phyloP scores from a whole-genome alignment of 192 early-diverging fungal genomes.

The Chytriomyces sp. region DNA sequence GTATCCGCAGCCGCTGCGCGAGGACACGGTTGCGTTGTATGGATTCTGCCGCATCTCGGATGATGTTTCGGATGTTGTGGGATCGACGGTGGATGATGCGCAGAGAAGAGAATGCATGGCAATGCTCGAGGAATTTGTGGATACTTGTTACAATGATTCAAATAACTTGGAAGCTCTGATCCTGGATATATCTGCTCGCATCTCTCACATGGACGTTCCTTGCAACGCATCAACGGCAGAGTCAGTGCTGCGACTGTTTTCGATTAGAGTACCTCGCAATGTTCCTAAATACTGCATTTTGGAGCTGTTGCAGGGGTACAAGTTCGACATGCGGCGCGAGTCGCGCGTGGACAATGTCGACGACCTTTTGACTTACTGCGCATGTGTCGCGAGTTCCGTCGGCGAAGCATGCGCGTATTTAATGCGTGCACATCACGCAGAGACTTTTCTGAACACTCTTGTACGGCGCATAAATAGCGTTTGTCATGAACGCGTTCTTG shows the following conservation, averaged over 20 bases:
- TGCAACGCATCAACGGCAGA: background rate
- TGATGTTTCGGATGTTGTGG: conserved; percentile 39
- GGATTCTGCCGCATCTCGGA: conserved; percentile 46
- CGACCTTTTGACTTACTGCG: conserved; percentile 35
- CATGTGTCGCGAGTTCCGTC: conserved; percentile 40
- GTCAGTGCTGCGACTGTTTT: conserved; percentile 30
- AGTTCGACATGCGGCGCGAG: conserved; percentile 22
- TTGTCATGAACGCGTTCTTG: background rate
- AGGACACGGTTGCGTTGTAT: conserved; percentile 40
- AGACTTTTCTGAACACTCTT: background rate
- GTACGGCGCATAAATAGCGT: background rate
- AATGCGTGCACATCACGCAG: conserved; percentile 28
- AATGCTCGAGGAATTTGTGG: conserved; percentile 17
- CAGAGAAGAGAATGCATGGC: background rate
- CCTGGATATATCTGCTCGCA: background rate
- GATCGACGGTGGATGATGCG: background rate
- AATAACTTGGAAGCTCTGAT: background rate
- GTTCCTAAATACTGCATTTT: conserved; percentile 30
- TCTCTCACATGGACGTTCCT: background rate
- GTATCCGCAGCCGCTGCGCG: conserved; percentile 33
- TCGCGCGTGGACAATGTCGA: conserved; percentile 20
- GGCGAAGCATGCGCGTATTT: conserved; percentile 40
- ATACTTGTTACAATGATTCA: conserved; percentile 2
- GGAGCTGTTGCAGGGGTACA: conserved; percentile 35
- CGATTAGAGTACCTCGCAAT: conserved; percentile 11